These are phyloP conservation scores for Adansonia gregorii DNA, from an alignment of 441 rosid genomes.

Conservation along the genomic window DNA sequence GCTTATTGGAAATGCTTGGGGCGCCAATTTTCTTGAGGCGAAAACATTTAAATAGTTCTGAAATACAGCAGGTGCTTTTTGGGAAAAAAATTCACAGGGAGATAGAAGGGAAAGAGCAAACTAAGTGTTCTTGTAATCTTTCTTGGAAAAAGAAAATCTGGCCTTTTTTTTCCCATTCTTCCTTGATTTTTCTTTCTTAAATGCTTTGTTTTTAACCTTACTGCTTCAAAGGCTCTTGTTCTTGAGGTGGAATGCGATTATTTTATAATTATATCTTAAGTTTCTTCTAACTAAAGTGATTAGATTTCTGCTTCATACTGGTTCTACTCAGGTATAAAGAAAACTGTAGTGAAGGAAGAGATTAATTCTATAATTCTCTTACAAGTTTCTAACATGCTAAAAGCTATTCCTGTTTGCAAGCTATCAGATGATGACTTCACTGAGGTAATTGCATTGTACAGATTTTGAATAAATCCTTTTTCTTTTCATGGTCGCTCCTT, in stretches of 20 bases:
- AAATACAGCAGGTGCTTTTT: not conserved
- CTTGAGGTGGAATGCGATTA: not conserved
- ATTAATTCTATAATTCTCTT: constrained; percentile 39
- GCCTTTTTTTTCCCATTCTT: not conserved
- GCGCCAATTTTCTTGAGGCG: not conserved
- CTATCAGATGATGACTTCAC: constrained; percentile 50
- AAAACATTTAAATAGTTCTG: not conserved
- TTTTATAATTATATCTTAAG: not conserved
- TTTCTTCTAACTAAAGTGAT: not conserved
- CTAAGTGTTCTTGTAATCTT: not conserved
- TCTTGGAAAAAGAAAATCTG: not conserved
- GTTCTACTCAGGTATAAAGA: constrained; percentile 44
- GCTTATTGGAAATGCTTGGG: not conserved
- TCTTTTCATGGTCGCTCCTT: not conserved
- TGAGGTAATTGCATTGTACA: constrained; percentile 26
- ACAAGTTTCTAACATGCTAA: constrained; percentile 40
- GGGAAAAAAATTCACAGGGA: not conserved
- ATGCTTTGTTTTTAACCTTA: not conserved
- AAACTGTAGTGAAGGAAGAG: constrained; percentile 29
- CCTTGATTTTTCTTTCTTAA: not conserved
- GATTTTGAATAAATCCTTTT: not conserved
- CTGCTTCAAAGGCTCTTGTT: not conserved
- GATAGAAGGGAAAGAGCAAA: not conserved
- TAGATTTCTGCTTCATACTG: constrained; percentile 4
- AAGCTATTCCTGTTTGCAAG: constrained; percentile 40